Evolutionary conservation across 768 basidiomycete species (phyloP).

Genomic region (Suillus bovinus): DNA sequence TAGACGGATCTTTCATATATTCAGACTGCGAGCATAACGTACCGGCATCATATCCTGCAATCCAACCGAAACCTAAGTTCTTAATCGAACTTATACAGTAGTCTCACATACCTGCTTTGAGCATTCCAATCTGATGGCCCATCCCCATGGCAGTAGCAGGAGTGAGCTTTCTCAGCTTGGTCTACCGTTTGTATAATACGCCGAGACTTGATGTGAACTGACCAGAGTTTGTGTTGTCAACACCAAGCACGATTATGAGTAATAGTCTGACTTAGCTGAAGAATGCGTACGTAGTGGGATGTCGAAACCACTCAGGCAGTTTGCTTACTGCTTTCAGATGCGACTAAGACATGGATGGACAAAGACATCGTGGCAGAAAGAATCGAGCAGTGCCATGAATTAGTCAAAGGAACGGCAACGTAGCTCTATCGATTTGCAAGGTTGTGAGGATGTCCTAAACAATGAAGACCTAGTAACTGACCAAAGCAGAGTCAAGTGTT

Average conservation of each 20-base stretch:
- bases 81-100: neutral
- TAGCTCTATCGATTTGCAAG: no score
- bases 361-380: no score
- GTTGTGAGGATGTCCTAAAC: no score
- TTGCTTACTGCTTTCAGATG: no score
- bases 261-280: neutral
- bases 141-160: slow-evolving; percentile 68
- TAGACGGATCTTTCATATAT: neutral
- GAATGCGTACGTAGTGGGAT: neutral
- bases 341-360: no score
- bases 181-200: neutral
- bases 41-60: slow-evolving; percentile 48
- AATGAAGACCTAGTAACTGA: no score
- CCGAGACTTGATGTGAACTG: neutral
- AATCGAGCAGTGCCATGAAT: no score
- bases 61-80: neutral
- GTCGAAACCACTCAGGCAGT: no score
- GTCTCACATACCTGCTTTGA: slow-evolving; percentile 44
- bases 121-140: slow-evolving; percentile 66
- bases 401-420: no score
- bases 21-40: slow-evolving; percentile 3
- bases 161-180: slow-evolving; percentile 22
- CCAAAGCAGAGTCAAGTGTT: no score
- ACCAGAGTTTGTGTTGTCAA: neutral
- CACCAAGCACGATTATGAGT: neutral